A percentile compares a stretch with the other conserved stretches of the same genome.
phyloP scores from a whole-genome alignment of 148 eudicot species.

The Nyssa sinensis region DNA sequence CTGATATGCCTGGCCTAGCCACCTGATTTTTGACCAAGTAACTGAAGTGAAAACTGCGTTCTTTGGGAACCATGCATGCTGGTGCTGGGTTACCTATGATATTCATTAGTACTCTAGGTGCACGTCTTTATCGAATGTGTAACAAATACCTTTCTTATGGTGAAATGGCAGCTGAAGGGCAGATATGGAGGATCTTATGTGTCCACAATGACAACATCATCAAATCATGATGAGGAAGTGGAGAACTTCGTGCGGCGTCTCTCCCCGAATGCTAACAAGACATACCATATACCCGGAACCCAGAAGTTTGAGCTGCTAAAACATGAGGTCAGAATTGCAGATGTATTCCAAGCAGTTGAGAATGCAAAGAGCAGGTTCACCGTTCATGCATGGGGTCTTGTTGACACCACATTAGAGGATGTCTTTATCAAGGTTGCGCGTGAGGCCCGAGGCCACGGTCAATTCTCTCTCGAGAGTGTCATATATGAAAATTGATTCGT shows the following conservation, averaged over 20 bases:
- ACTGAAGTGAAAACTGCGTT: too few relatives aligned
- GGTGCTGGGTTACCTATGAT: too few relatives aligned
- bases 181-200: conserved; percentile 66
- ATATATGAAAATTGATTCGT: too few relatives aligned
- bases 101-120: too few relatives aligned
- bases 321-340: conserved; percentile 48
- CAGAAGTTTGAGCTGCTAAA: conserved; percentile 77
- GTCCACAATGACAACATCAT: conserved; percentile 55
- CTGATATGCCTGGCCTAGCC: too few relatives aligned
- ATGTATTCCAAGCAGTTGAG: conserved; percentile 61
- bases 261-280: conserved; percentile 46
- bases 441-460: conserved; percentile 37
- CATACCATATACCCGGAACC: conserved; percentile 65
- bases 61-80: too few relatives aligned
- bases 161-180: too few relatives aligned
- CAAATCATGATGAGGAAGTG: conserved; percentile 46
- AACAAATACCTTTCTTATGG: too few relatives aligned
- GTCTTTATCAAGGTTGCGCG: conserved; percentile 76
- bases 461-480: conserved; percentile 38
- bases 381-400: conserved; percentile 73
- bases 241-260: conserved; percentile 41
- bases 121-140: too few relatives aligned
- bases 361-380: conserved; percentile 55
- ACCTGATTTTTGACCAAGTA: too few relatives aligned
- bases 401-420: conserved; percentile 76